Conservation (phyloP, 2,329 filamentous ascomycete species). For the Xylariaceae sp. region DNA sequence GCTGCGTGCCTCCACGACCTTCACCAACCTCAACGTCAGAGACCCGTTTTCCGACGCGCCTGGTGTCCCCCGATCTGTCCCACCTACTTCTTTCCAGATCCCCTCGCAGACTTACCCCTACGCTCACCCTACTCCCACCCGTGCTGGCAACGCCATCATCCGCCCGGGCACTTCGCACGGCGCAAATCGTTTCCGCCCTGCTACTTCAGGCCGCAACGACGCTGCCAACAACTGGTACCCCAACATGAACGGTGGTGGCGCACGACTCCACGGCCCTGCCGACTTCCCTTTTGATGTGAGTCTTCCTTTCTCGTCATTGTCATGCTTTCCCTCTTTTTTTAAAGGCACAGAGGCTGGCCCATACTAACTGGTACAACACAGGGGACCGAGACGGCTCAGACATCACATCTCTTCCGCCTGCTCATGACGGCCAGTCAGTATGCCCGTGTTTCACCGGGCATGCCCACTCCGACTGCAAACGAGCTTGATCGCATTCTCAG, state of each 20-base stretch:
- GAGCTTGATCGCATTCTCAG: slow-evolving; percentile 19
- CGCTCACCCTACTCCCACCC: slow-evolving; percentile 10
- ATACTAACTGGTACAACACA: slow-evolving; percentile 1
- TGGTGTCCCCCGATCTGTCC: slow-evolving; percentile 15
- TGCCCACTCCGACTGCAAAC: slow-evolving; percentile 10
- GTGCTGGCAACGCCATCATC: slow-evolving; percentile 1
- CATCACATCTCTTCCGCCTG: slow-evolving; percentile 5
- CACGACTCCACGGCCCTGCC: too few relatives aligned
- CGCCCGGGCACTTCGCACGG: background rate
- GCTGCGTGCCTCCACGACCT: slow-evolving; percentile 20
- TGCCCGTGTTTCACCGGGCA: slow-evolving; percentile 20
- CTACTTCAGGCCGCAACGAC: too few relatives aligned
- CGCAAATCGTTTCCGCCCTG: too few relatives aligned
- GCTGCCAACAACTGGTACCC: too few relatives aligned
- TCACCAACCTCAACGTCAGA: slow-evolving; percentile 10
- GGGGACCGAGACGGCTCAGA: background rate
- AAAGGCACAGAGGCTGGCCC: background rate
- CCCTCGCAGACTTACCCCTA: background rate
- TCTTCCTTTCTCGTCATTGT: too few relatives aligned
- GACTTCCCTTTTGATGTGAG: too few relatives aligned
- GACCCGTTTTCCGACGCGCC: slow-evolving; percentile 18
- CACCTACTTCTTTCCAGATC: slow-evolving; percentile 8
- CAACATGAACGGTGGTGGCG: too few relatives aligned
- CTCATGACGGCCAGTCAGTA: slow-evolving; percentile 23
- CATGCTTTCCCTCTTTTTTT: background rate